Conservation (phyloP, 768 basidiomycete genomes). For the Pleurotus sapidus region DNA sequence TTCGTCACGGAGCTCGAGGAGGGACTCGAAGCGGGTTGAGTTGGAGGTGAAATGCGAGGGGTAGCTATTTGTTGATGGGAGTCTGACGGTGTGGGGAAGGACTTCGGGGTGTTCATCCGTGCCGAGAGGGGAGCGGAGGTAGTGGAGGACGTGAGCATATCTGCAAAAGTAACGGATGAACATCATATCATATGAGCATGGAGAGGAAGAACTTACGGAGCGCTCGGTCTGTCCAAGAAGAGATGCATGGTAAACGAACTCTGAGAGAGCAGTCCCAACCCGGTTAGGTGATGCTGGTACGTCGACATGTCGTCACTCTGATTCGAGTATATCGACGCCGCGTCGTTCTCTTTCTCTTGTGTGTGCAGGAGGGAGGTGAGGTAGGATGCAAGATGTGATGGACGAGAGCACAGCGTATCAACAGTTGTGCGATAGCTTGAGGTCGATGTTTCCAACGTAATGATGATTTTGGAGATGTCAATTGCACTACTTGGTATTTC, state of each 20-base stretch:
- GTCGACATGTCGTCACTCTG: conserved; percentile 50
- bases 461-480: conserved; percentile 61
- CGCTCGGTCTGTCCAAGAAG: conserved; percentile 78
- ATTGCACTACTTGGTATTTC: conserved; percentile 42
- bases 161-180: conserved; percentile 30
- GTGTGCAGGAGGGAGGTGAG: conserved; percentile 38
- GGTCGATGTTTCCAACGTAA: conserved; percentile 75
- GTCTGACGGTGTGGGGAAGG: conserved; percentile 61
- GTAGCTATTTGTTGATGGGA: conserved; percentile 13
- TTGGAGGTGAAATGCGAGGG: conserved; percentile 28
- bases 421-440: conserved; percentile 63
- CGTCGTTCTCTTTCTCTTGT: conserved; percentile 27
- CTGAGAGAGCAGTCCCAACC: conserved; percentile 51
- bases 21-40: conserved; percentile 52
- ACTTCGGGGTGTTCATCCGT: conserved; percentile 43
- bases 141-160: conserved; percentile 68
- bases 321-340: conserved; percentile 55
- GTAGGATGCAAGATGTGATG: conserved; percentile 64
- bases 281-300: conserved; percentile 62
- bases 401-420: conserved; percentile 62
- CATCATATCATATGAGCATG: neutral
- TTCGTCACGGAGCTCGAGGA: conserved; percentile 79
- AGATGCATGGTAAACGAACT: conserved; percentile 54
- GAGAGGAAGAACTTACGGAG: conserved; percentile 55
- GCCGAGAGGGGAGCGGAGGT: conserved; percentile 58